Conservation (phyloP, 768 basidiomycete genomes). For the Zangia roseola region DNA sequence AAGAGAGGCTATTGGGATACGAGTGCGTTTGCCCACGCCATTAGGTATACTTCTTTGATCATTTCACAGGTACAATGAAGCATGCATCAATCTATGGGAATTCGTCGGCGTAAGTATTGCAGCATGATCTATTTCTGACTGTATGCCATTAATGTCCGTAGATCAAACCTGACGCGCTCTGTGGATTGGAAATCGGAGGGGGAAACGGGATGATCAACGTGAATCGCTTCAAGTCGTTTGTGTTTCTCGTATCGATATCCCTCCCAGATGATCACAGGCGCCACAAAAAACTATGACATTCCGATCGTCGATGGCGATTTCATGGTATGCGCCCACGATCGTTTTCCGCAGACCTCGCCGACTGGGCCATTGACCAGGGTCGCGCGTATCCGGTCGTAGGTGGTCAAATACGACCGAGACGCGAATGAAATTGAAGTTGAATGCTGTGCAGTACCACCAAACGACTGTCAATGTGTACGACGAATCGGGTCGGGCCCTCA, state of each 20-base stretch:
- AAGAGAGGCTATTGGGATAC: conserved; percentile 37
- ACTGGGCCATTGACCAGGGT: conserved; percentile 26
- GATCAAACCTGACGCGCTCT: conserved; percentile 37
- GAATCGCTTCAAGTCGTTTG: conserved; percentile 7
- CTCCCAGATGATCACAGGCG: conserved; percentile 35
- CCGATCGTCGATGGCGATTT: conserved; percentile 46
- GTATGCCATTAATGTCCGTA: conserved; percentile 7
- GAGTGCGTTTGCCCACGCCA: conserved; percentile 26
- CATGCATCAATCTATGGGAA: conserved; percentile 29
- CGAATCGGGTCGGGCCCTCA: conserved; percentile 21
- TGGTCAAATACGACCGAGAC: conserved; percentile 2
- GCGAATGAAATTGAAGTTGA: not conserved
- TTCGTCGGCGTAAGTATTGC: conserved; percentile 24
- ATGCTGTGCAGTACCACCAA: conserved; percentile 25
- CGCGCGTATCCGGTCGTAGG: conserved; percentile 35
- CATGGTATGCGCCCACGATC: conserved; percentile 31
- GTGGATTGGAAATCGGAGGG: conserved; percentile 42
- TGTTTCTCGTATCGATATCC: conserved; percentile 10
- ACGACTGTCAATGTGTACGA: conserved; percentile 33
- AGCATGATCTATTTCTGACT: not conserved
- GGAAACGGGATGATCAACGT: conserved; percentile 46
- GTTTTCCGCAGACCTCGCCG: not conserved
- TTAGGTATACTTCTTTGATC: not conserved
- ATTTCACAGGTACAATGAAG: conserved; percentile 32
- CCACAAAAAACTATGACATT: conserved; percentile 36